These are phyloP conservation scores for Ceratocystis cacaofunesta DNA, from an alignment of 2,329 filamentous ascomycete genomes.

Conservation along the genomic window DNA sequence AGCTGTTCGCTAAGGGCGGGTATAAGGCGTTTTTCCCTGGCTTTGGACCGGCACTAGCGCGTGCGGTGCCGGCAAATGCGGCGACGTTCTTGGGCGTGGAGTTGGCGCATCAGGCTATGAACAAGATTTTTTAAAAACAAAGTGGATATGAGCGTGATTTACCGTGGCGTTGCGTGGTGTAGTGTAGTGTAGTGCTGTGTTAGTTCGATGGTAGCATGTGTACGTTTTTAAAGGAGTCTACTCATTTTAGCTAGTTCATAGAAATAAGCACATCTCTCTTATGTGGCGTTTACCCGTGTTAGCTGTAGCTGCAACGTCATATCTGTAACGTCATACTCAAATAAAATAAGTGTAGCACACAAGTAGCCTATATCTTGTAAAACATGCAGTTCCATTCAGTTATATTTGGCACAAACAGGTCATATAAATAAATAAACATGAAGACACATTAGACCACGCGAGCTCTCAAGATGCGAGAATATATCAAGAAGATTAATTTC, in stretches of 20 bases:
- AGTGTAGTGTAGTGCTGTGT: no score
- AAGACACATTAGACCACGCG: neutral
- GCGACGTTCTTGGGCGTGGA: slow-evolving; percentile 85
- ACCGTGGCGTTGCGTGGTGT: no score
- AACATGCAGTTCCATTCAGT: no score
- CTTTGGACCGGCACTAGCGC: slow-evolving; percentile 78
- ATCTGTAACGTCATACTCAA: neutral
- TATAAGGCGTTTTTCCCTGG: slow-evolving; percentile 93
- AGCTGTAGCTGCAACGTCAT: neutral
- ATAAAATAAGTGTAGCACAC: neutral
- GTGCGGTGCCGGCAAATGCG: slow-evolving; percentile 90
- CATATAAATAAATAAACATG: neutral
- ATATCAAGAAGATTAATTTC: neutral
- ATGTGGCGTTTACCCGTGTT: no score
- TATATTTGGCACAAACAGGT: neutral
- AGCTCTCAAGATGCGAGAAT: neutral
- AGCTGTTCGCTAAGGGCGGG: slow-evolving; percentile 72
- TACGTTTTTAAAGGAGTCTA: neutral
- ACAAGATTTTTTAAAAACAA: slow-evolving; percentile 45
- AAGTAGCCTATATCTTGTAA: neutral
- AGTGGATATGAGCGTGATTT: neutral
- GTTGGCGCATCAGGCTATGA: slow-evolving; percentile 70
- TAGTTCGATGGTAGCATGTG: neutral
- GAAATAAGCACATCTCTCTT: neutral
- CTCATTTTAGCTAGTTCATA: neutral